Percentiles rank a stretch among this genome's conserved stretches.
These are phyloP conservation scores for Gypsophila paniculata DNA, from an alignment of 179 eudicot genomes.

Conservation along the genomic window DNA sequence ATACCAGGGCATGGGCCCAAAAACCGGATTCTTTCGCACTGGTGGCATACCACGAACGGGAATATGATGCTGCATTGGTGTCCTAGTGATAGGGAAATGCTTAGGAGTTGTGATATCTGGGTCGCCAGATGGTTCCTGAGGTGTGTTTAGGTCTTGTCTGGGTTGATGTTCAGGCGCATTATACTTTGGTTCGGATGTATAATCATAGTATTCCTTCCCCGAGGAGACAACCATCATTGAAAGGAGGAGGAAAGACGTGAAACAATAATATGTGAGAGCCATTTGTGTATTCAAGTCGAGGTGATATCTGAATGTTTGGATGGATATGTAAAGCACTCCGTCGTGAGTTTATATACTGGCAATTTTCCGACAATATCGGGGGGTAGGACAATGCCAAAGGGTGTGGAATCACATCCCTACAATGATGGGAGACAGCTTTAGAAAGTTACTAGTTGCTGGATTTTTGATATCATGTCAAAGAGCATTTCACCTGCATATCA, in stretches of 20 bases:
- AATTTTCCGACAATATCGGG: not conserved
- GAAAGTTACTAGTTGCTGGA: not conserved
- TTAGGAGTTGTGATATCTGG: not conserved
- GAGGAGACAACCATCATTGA: not conserved
- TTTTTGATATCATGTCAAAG: not conserved
- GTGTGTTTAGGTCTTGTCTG: not conserved
- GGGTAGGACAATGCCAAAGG: conserved; percentile 6
- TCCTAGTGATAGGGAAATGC: not conserved
- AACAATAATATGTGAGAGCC: not conserved
- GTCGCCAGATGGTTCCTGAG: not conserved
- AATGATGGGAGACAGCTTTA: not conserved
- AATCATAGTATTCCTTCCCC: not conserved
- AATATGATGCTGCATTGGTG: not conserved
- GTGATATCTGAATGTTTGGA: not conserved
- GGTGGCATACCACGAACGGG: not conserved
- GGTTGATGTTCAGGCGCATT: not conserved
- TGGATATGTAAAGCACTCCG: not conserved
- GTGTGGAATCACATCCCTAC: not conserved
- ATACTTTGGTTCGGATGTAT: not conserved
- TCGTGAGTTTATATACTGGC: not conserved
- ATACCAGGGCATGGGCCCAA: not conserved
- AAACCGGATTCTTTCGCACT: not conserved
- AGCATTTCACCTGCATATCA: not conserved
- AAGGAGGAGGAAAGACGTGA: not conserved
- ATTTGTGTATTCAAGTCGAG: not conserved